Evolutionary conservation across 306 rosid genomes (phyloP), one percentile per base, ranked within the genome.

Genomic region (Prunus salicina): DNA sequence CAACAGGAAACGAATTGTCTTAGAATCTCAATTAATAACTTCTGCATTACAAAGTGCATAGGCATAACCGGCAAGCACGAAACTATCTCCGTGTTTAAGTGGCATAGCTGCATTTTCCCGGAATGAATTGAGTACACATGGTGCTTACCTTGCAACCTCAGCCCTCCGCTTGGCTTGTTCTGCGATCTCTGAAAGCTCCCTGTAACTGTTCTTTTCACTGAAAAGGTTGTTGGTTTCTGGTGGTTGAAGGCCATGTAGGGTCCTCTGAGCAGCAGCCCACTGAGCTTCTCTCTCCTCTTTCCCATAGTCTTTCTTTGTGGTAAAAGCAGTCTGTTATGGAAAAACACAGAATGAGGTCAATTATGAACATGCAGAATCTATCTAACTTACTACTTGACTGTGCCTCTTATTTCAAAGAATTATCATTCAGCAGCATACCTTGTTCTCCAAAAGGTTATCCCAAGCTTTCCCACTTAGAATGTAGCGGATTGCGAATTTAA

Each of bases 251-350:
- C 99, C 99, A 60, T 96, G 99, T 15, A 96, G 90, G 24, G 99
- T 96, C 79, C 99, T 88, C 81, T 96, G 99, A 32, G 99, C 93
- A 45, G 99, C 72, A 27, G 99, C 99, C 99, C 99, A 96, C 25
- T 96, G 99, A 49, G 99, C 99, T 83, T 96, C 98, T 70, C 99
- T 91, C 87, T 96, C 99, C 89, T 91, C 98, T 88, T 96, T 96
- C 1, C 99, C 99, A 5, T 96, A 96, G 81, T 96, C 93, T 85
- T 96, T 92, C 97, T 96, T 96, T 73, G 99, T 91, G 6, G 99
- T 96, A 75, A 96, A 96, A 67, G 99, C 99, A 79, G 99, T 96
- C 99, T 96, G 84, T 82, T 62, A 79, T 63, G 62, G 60, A 22
- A 67, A 68, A 50, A 76, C 76, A 76, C 74, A 72, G 43, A 43